Percentiles rank a stretch among this genome's conserved stretches.
Conservation (phyloP, 352 stramenopile species). For the Phytophthora macrochlamydospora region DNA sequence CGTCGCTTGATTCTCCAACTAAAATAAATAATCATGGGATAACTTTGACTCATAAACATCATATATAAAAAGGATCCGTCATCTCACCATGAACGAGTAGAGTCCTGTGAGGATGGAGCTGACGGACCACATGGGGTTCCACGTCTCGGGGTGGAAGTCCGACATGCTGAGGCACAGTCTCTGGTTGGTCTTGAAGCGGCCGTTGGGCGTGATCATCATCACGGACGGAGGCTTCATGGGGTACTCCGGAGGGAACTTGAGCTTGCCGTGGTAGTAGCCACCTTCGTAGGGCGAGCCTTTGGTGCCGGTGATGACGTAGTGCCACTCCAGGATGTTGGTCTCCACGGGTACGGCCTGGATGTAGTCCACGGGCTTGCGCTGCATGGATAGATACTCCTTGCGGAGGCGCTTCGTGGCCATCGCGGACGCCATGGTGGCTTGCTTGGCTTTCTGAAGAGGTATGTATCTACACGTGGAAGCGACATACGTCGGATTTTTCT, state of each 20-base stretch:
- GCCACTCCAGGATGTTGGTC: conserved; percentile 96
- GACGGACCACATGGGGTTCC: conserved; percentile 96
- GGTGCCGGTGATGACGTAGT: conserved; percentile 91
- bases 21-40: conserved; percentile 1
- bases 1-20: conserved; percentile 84
- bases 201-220: conserved; percentile 94
- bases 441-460: not conserved
- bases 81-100: conserved; percentile 93
- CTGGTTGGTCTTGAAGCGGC: conserved; percentile 93
- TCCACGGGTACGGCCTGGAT: conserved; percentile 88
- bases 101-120: conserved; percentile 94
- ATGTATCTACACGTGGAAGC: not conserved
- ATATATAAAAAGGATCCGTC: not conserved
- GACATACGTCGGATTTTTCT: not conserved
- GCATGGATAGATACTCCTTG: conserved; percentile 90
- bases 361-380: conserved; percentile 89
- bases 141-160: conserved; percentile 95
- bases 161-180: conserved; percentile 95
- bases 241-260: conserved; percentile 94
- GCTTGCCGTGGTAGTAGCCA: conserved; percentile 91
- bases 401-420: conserved; percentile 90
- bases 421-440: conserved; percentile 66
- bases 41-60: not conserved
- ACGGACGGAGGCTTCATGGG: conserved; percentile 94
- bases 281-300: conserved; percentile 77